Evolutionary conservation across 1,284 basidiomycete genomes (phyloP).

Genomic region (Somion occarium): DNA sequence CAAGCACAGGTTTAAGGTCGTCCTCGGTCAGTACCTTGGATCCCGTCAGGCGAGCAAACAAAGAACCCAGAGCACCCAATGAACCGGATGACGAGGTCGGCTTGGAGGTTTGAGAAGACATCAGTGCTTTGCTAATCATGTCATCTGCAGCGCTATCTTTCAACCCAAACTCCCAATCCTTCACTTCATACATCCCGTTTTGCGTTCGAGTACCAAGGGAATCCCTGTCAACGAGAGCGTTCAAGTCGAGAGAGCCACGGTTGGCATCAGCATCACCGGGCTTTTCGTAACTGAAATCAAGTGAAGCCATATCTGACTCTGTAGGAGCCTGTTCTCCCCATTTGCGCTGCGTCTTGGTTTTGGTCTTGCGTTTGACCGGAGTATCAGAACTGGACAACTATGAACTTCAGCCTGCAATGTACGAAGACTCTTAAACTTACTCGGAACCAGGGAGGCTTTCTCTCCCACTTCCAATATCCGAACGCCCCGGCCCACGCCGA

Average conservation of each 20-base stretch:
- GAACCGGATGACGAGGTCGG: conserved; percentile 34
- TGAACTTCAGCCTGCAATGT: too few species aligned
- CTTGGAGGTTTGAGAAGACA: conserved; percentile 25
- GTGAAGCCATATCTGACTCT: conserved; percentile 82
- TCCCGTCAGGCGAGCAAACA: conserved; percentile 84
- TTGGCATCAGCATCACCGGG: conserved; percentile 26
- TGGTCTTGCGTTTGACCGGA: conserved; percentile 51
- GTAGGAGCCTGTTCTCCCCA: conserved; percentile 84
- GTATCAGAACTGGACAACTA: conserved; percentile 65
- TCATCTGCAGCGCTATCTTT: conserved; percentile 46
- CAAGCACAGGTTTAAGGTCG: conserved; percentile 85
- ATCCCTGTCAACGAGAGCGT: conserved; percentile 68
- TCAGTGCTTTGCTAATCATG: conserved; percentile 55
- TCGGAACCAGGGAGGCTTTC: conserved; percentile 64
- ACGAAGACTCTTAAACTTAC: too few species aligned
- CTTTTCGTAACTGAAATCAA: conserved; percentile 78
- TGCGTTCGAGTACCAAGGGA: conserved; percentile 77
- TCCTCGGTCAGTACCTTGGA: conserved; percentile 78
- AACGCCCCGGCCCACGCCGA: conserved; percentile 46
- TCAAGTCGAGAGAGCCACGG: conserved; percentile 42
- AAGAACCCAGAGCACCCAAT: conserved; percentile 60
- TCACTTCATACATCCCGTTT: conserved; percentile 90
- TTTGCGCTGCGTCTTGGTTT: conserved; percentile 80
- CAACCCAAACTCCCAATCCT: conserved; percentile 79
- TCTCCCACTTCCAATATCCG: conserved; percentile 50